Evolutionary conservation across 139 green algal genomes (phyloP).

Genomic region (Limnomonas spitsbergensis): DNA sequence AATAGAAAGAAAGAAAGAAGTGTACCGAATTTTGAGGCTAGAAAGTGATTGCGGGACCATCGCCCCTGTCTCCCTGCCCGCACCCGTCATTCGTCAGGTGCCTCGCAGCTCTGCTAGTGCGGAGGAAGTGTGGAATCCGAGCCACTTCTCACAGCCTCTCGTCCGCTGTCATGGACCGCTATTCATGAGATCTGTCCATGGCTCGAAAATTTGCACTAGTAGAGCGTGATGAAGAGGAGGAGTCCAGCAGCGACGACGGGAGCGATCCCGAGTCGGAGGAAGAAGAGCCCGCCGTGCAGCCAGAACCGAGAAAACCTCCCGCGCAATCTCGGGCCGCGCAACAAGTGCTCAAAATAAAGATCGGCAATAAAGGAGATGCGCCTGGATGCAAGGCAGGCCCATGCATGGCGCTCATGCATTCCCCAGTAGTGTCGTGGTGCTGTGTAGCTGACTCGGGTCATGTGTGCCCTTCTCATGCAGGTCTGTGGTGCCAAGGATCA

Average conservation of each 20-base stretch:
- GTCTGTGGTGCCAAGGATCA: slow-evolving; percentile 80
- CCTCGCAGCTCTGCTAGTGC: too few species aligned
- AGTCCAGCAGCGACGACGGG: slow-evolving; percentile 6
- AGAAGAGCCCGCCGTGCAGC: slow-evolving; percentile 16
- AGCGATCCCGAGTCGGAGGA: slow-evolving; percentile 43
- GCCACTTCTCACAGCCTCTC: too few species aligned
- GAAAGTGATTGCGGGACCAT: too few species aligned
- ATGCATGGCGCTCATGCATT: slow-evolving; percentile 10
- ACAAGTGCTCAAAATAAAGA: not conserved
- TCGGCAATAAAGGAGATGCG: slow-evolving; percentile 9
- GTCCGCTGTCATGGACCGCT: too few species aligned
- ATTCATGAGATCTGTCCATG: too few species aligned
- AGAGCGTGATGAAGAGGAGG: slow-evolving; percentile 19
- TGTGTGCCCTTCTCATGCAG: slow-evolving; percentile 38
- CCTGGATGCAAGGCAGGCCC: slow-evolving; percentile 25
- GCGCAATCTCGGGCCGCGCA: too few species aligned
- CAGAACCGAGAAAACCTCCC: not conserved
- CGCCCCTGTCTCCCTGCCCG: too few species aligned
- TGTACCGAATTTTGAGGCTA: too few species aligned
- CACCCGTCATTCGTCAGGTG: too few species aligned
- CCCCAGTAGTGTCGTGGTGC: not conserved
- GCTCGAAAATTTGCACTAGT: slow-evolving; percentile 26
- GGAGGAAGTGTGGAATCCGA: too few species aligned
- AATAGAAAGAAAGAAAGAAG: too few species aligned
- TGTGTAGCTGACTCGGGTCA: not conserved